These are phyloP conservation scores for Barnettozyma hawaiiensis DNA, from an alignment of 1,139 yeast species.

Conservation along the genomic window DNA sequence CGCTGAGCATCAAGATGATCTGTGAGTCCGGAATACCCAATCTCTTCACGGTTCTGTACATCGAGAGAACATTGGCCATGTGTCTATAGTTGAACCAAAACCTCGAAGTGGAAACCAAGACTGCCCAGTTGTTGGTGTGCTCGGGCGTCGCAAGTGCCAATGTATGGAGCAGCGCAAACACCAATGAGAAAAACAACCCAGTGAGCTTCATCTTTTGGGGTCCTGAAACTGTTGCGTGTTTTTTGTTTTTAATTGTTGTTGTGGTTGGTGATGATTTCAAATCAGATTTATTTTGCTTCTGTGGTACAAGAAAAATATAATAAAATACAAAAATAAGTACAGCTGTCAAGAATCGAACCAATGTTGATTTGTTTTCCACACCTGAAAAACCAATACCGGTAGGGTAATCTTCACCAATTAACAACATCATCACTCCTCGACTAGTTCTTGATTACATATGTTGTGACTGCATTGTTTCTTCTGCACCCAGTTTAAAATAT, in stretches of 20 bases:
- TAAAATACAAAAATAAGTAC: background rate
- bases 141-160: slow-evolving; percentile 29
- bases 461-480: no score
- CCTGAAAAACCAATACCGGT: no score
- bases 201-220: background rate
- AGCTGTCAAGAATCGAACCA: background rate
- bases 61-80: slow-evolving; percentile 92
- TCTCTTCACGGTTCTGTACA: slow-evolving; percentile 92
- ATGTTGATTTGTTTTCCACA: no score
- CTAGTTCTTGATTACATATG: no score
- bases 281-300: no score
- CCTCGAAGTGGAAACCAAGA: slow-evolving; percentile 87
- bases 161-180: background rate
- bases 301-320: no score
- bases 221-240: no score
- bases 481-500: no score
- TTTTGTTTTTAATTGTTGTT: background rate
- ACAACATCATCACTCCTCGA: no score
- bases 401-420: no score
- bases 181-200: background rate
- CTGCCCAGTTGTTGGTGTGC: slow-evolving; percentile 92
- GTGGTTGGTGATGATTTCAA: background rate
- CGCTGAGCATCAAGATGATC: slow-evolving; percentile 91
- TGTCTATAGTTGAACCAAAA: slow-evolving; percentile 98
- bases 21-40: slow-evolving; percentile 97